Evolutionary conservation across 169 alveolate species (phyloP).

Genomic region (Eimeria acervulina): DNA sequence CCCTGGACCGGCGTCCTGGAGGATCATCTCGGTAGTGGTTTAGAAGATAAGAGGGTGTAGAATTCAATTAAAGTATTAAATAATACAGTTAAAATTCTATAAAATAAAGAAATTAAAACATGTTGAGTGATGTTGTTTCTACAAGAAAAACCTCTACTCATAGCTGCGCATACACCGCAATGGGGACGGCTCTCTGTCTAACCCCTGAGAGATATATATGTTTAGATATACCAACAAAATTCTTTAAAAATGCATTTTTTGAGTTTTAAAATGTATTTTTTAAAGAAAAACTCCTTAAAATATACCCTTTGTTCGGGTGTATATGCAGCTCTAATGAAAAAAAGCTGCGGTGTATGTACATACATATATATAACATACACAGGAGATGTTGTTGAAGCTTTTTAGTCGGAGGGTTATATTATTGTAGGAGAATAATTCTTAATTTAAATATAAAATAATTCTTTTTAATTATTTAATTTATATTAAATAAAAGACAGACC

Average conservation of each 20-base stretch:
- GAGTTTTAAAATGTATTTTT: no score
- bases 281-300: neutral
- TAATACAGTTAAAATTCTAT: no score
- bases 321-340: neutral
- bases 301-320: neutral
- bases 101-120: no score
- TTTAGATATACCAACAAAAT: neutral
- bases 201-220: neutral
- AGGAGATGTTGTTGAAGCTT: no score
- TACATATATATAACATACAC: neutral
- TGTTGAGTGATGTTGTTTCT: neutral
- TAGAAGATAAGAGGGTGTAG: neutral
- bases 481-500: neutral
- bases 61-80: neutral
- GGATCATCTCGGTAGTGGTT: neutral
- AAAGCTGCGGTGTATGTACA: neutral
- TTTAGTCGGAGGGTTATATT: no score
- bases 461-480: neutral
- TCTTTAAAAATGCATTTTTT: neutral
- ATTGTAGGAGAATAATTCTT: no score
- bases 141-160: no score
- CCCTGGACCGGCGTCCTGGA: neutral
- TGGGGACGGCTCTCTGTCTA: neutral
- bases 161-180: constrained; percentile 1
- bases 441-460: neutral